Evolutionary conservation across 2,329 filamentous ascomycete species (phyloP).

Genomic region (Pestalotiopsis sp.): DNA sequence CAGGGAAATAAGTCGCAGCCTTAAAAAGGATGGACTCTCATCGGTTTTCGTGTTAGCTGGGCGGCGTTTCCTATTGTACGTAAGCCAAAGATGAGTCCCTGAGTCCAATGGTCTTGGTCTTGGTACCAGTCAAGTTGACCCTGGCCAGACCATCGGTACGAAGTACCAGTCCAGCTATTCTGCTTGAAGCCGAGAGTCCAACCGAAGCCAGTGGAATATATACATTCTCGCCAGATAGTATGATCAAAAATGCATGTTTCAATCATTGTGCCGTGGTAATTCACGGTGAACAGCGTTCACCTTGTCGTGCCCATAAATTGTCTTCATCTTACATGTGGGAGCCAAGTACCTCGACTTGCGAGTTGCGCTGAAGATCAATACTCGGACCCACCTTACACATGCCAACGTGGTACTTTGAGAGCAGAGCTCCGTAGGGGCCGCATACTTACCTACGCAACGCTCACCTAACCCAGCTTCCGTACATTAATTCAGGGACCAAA

Average conservation of each 20-base stretch:
- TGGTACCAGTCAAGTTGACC: background rate
- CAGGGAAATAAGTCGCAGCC: background rate
- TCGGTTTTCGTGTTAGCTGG: background rate
- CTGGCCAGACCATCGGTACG: background rate
- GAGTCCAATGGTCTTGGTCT: background rate
- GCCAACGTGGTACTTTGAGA: conserved; percentile 12
- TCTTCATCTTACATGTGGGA: background rate
- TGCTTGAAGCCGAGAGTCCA: background rate
- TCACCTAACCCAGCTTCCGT: conserved; percentile 8
- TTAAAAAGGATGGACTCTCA: background rate
- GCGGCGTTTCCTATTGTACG: background rate
- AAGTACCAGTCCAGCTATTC: background rate
- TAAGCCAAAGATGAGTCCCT: background rate
- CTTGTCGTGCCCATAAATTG: background rate
- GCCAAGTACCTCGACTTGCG: background rate
- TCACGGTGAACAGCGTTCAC: background rate
- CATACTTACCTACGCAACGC: background rate
- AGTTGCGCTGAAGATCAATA: background rate
- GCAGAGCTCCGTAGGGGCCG: background rate
- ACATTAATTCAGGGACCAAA: conserved; percentile 9
- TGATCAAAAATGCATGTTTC: background rate
- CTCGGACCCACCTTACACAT: conserved; percentile 13
- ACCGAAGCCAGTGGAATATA: background rate
- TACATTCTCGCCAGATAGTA: background rate
- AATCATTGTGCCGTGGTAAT: background rate